Percentiles rank a stretch among this genome's conserved stretches.
Conservation (phyloP, 2,329 filamentous ascomycete species). For the Fusarium transvaalense region DNA sequence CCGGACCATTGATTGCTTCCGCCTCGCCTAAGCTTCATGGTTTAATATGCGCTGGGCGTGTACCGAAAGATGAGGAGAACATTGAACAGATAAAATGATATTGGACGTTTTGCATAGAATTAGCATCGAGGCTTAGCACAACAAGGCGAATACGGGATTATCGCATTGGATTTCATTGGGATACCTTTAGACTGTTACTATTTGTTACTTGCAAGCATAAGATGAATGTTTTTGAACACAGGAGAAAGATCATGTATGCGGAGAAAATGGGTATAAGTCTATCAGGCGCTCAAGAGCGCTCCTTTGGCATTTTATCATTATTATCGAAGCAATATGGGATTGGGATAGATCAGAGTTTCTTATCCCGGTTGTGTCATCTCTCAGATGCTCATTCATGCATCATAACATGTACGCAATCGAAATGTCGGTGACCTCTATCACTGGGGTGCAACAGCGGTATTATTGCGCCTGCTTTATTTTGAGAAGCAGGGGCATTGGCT, state of each 20-base stretch:
- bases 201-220: conserved; percentile 35
- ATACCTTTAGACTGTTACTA: conserved; percentile 52
- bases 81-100: conserved; percentile 43
- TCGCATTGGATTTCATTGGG: conserved; percentile 41
- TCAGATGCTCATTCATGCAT: neutral
- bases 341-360: conserved; percentile 24
- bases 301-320: conserved; percentile 25
- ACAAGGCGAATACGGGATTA: conserved; percentile 29
- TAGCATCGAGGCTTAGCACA: conserved; percentile 36
- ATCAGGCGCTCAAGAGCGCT: conserved; percentile 17
- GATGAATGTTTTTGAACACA: conserved; percentile 25
- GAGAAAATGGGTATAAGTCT: conserved; percentile 23
- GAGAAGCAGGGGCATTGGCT: neutral
- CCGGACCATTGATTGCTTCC: conserved; percentile 29
- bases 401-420: conserved; percentile 1
- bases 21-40: conserved; percentile 15
- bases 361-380: neutral
- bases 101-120: conserved; percentile 46
- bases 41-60: conserved; percentile 16
- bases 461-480: neutral
- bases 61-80: conserved; percentile 25
- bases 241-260: conserved; percentile 23
- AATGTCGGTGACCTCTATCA: conserved; percentile 7
- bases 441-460: neutral
- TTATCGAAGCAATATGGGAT: conserved; percentile 30